Base-by-base conservation (phyloP, 2,329 filamentous ascomycete genomes). In the Helminthosporium solani region DNA sequence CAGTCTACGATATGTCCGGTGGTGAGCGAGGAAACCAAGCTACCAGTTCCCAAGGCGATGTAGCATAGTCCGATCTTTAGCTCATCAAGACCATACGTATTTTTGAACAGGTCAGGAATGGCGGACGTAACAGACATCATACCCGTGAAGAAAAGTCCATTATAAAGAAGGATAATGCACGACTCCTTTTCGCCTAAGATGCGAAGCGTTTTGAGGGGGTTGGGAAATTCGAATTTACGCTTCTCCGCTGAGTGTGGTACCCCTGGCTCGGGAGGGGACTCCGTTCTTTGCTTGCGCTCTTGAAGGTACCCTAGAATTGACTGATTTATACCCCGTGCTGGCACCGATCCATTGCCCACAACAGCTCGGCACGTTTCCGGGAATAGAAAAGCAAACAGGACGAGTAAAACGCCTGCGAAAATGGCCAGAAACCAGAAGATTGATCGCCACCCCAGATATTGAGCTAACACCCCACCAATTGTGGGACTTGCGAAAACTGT, bases 1-100 rank as follows among this genome's bases (percentile, higher is more conserved):
- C 81, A 84, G 66, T 89, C 86, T 28, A 88, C 76, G 1, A 82
- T 39, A 18, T 61, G 56, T 12, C 65, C 64, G 54, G 61, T 63
- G 5, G 60, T 61, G 1, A 67, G 46, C 0, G 63, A 60, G 0
- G 63, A 56, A 3, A 61, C 36, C 2, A 67, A 52, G 4, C 57
- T 57, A 7, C 60, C 64, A 2, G 60, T 54, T 8, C 64, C 64
- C 7, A 54, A 55, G 2, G 64, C 47, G 12, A 66, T 66, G 44
- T 66, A 67, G 41, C 63, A 67, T 0, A 67, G 52, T 1, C 64
- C 64, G 9, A 66, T 44, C 5, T 64, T 42, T 2, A 67, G 50
- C 45, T 65, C 61, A 21, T 64, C 57, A 14, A 67, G 54, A 11
- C 49, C 48, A 41, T 67, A 67, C 2, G 59, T 58, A n/a, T 55